These are phyloP conservation scores for Cutaneotrichosporon cyanovorans DNA, from an alignment of 1,284 basidiomycete species.

Conservation along the genomic window DNA sequence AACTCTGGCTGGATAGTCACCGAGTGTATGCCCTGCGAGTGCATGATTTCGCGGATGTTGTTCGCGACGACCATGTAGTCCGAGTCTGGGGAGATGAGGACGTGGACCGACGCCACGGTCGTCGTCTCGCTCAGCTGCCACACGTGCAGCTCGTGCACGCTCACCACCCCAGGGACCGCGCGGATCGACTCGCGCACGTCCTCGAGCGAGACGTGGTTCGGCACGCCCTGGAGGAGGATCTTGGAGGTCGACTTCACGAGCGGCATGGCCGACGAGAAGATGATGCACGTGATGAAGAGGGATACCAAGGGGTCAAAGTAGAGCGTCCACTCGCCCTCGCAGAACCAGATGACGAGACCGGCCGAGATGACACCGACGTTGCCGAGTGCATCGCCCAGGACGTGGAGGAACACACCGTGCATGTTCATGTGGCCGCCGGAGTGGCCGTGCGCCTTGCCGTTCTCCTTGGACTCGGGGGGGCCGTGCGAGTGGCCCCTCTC, in stretches of 20 bases:
- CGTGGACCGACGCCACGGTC: constrained; percentile 91
- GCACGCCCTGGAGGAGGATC: constrained; percentile 95
- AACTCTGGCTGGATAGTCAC: constrained; percentile 64
- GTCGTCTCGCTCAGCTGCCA: constrained; percentile 90
- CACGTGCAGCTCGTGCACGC: constrained; percentile 90
- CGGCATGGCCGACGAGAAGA: constrained; percentile 90
- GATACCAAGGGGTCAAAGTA: constrained; percentile 94
- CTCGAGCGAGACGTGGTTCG: constrained; percentile 78
- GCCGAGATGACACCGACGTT: constrained; percentile 96
- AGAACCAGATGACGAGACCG: constrained; percentile 84
- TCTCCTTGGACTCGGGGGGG: constrained; percentile 18
- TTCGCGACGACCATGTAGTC: constrained; percentile 89
- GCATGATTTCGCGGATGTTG: constrained; percentile 73
- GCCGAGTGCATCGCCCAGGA: constrained; percentile 91
- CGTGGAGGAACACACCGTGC: constrained; percentile 88
- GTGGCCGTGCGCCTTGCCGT: constrained; percentile 18
- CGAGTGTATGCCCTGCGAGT: constrained; percentile 87
- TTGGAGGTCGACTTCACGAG: constrained; percentile 90
- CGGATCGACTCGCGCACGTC: constrained; percentile 73
- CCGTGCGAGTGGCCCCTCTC: constrained; percentile 17
- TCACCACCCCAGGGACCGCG: constrained; percentile 75
- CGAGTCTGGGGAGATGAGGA: constrained; percentile 64
- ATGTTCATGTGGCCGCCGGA: constrained; percentile 81
- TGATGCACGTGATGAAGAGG: constrained; percentile 90
- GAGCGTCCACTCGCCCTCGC: constrained; percentile 53